Conservation (phyloP, 2,329 filamentous ascomycete genomes). For the Fusarium sp. region DNA sequence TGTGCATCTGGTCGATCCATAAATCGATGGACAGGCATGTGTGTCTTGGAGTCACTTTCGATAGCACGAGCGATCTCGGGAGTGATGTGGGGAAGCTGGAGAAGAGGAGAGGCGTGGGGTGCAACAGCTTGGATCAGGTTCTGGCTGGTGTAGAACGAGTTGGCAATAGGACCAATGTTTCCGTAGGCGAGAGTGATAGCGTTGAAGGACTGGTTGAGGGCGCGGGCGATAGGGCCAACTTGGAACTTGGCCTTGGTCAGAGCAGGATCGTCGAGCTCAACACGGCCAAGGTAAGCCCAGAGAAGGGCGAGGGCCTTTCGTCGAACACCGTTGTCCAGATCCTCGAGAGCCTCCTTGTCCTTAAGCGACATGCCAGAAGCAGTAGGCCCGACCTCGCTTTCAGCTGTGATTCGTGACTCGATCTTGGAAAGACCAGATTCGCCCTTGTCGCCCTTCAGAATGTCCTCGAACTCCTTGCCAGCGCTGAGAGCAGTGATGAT, state of each 20-base stretch:
- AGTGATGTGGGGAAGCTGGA: conserved; percentile 91
- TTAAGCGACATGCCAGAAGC: conserved; percentile 71
- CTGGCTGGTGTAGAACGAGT: conserved; percentile 84
- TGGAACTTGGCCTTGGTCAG: conserved; percentile 90
- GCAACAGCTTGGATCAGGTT: conserved; percentile 89
- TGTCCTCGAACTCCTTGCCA: conserved; percentile 83
- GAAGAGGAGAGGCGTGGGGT: conserved; percentile 83
- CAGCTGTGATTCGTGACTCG: conserved; percentile 79
- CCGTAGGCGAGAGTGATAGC: conserved; percentile 89
- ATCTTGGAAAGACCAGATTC: conserved; percentile 84
- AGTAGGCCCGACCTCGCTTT: conserved; percentile 61
- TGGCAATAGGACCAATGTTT: conserved; percentile 81
- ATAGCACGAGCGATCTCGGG: conserved; percentile 71
- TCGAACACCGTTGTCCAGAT: conserved; percentile 80
- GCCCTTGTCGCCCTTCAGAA: conserved; percentile 79
- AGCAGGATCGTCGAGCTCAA: conserved; percentile 81
- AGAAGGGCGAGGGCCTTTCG: conserved; percentile 89
- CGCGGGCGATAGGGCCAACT: conserved; percentile 85
- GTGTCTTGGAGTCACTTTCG: conserved; percentile 78
- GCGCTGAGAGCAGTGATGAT: conserved; percentile 84
- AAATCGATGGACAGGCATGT: conserved; percentile 84
- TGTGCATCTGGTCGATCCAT: conserved; percentile 83
- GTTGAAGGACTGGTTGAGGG: conserved; percentile 85
- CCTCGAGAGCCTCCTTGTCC: conserved; percentile 79
- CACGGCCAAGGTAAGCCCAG: conserved; percentile 93